Base-by-base conservation (phyloP, 1,284 basidiomycete species). In the Leccinum huronense region DNA sequence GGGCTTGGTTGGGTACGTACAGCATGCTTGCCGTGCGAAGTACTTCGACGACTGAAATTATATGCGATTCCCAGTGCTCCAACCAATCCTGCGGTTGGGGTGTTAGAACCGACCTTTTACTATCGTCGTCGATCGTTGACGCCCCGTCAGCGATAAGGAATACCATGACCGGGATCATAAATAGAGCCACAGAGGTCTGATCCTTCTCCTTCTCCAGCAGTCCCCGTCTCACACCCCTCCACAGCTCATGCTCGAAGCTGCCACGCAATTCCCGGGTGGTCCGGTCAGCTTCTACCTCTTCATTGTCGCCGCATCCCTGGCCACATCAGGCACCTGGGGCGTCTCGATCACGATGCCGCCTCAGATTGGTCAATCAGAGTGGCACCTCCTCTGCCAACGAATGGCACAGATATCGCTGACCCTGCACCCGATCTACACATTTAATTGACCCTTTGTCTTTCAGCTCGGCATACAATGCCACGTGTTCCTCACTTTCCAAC, bases 11-110 rank as follows among this genome's bases (percentile, higher is more conserved):
- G 97, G 97, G 90, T 94, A 75, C 63, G 87, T 76, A 11, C 48
- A 42, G 19, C 9, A 33, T 60, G 53, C 42, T 33, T 54, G 19
- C 62, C 60, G 64, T 38, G 62, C 61, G 59, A 11, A 51, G 60
- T 60, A 38, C 61, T 61, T 42, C 60, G 53, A 59, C 61, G 7
- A 68, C 58, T 69, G 71, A 70, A 71, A 19, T 42, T 4, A 42
- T 42, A 8, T 14, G 48, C 45, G 55, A 63, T 62, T 67, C 56
- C 69, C 40, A 94, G 93, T 31, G 93, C 86, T 45, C 88, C 98
- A 59, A 98, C 97, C 5, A 99, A 99, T 78, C 97, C 97, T 5
- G 95, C 92, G 1, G 94, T 99, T 10, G 97, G 97, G 4, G 89
- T 98, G 1, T 97, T 99, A 31, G 30, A 31, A 31, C n/a, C 73